Conservation (phyloP, 306 rosid genomes). For the Vigna nakashimae region DNA sequence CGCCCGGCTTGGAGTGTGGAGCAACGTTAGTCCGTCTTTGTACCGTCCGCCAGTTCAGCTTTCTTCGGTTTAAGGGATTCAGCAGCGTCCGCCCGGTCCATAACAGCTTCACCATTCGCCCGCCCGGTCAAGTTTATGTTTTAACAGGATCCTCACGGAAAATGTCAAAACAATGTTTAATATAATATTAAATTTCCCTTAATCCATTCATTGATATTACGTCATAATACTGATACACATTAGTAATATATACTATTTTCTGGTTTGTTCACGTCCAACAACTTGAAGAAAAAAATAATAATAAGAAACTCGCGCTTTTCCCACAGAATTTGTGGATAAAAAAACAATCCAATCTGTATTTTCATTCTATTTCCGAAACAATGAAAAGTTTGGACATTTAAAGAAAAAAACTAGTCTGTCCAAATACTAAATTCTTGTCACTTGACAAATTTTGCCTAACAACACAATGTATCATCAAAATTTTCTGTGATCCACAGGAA, state of each 20-base stretch:
- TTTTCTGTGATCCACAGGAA: slow-evolving; percentile 37
- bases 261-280: not conserved
- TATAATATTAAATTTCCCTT: not conserved
- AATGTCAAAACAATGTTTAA: too few relatives aligned
- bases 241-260: not conserved
- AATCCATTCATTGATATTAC: not conserved
- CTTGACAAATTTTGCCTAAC: not conserved
- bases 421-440: not conserved
- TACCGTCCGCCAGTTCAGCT: too few relatives aligned
- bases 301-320: not conserved
- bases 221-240: not conserved
- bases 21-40: too few relatives aligned
- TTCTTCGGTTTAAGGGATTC: too few relatives aligned
- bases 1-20: too few relatives aligned
- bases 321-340: not conserved
- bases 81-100: too few relatives aligned
- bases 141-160: too few relatives aligned
- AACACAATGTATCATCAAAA: slow-evolving; percentile 11
- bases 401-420: not conserved
- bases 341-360: not conserved
- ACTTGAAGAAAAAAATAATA: not conserved
- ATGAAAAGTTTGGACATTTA: not conserved
- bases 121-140: too few relatives aligned
- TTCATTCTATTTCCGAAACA: slow-evolving; percentile 25
- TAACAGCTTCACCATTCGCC: too few relatives aligned